A percentile compares a stretch with the other conserved stretches of the same genome.
Conservation (phyloP, 805 yeast species). For the Candida dendrica region DNA sequence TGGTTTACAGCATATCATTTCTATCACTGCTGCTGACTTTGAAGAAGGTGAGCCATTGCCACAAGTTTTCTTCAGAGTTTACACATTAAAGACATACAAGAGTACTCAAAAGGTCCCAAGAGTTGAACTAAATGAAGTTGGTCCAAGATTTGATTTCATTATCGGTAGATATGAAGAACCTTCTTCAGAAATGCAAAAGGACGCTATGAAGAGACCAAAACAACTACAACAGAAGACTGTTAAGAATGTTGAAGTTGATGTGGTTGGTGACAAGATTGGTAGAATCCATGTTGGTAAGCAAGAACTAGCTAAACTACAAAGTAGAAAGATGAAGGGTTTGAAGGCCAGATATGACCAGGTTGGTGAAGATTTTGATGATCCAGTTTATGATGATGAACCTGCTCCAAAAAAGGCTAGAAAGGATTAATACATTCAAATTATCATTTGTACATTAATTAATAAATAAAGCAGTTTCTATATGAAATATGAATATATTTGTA, state of each 20-base stretch:
- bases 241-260: conserved; percentile 84
- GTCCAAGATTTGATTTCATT: conserved; percentile 90
- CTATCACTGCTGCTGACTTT: conserved; percentile 70
- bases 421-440: neutral
- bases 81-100: conserved; percentile 71
- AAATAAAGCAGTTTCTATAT: no score
- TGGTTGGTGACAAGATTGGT: conserved; percentile 95
- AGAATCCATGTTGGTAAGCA: conserved; percentile 94
- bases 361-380: conserved; percentile 45
- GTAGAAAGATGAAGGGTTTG: conserved; percentile 97
- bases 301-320: conserved; percentile 83
- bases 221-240: conserved; percentile 74
- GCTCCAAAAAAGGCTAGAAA: conserved; percentile 23
- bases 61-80: conserved; percentile 81
- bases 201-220: conserved; percentile 74
- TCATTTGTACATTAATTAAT: no score
- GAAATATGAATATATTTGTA: no score
- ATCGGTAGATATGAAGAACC: conserved; percentile 83
- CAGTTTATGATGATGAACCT: conserved; percentile 35
- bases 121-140: conserved; percentile 89
- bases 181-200: conserved; percentile 83
- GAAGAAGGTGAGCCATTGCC: conserved; percentile 70
- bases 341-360: conserved; percentile 79
- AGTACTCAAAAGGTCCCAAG: conserved; percentile 89
- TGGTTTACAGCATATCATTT: conserved; percentile 85